Percentiles rank a stretch among this genome's conserved stretches.
Evolutionary conservation across 805 yeast genomes (phyloP).

Genomic region (Saccharomyces kudriavzevii): DNA sequence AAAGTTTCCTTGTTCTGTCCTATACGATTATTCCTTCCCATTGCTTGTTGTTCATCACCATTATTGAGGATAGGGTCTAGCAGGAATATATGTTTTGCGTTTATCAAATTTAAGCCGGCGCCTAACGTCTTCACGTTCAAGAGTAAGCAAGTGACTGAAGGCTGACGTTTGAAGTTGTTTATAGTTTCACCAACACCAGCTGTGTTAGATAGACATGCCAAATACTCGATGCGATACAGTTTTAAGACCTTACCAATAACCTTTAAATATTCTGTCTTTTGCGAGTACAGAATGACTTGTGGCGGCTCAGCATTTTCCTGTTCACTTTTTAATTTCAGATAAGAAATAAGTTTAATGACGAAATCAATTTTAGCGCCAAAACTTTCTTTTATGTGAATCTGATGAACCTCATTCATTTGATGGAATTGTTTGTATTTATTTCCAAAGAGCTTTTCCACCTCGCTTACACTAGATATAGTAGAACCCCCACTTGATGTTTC

Average conservation of each 20-base stretch:
- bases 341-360: slow-evolving; percentile 63
- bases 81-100: slow-evolving; percentile 85
- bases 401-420: slow-evolving; percentile 38
- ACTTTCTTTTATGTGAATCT: slow-evolving; percentile 36
- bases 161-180: slow-evolving; percentile 51
- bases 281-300: slow-evolving; percentile 84
- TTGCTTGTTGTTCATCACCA: slow-evolving; percentile 83
- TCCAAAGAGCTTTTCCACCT: slow-evolving; percentile 1
- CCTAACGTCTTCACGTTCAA: slow-evolving; percentile 82
- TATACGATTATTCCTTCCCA: slow-evolving; percentile 83
- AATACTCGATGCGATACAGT: slow-evolving; percentile 44
- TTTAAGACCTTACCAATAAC: slow-evolving; percentile 60
- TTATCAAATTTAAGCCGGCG: slow-evolving; percentile 81
- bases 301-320: slow-evolving; percentile 33
- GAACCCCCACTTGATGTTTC: neutral
- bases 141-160: slow-evolving; percentile 70
- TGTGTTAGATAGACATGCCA: slow-evolving; percentile 41
- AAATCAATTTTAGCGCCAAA: slow-evolving; percentile 86
- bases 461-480: slow-evolving; percentile 10
- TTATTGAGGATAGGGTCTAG: slow-evolving; percentile 90
- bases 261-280: slow-evolving; percentile 70
- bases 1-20: slow-evolving; percentile 78
- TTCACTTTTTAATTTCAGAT: slow-evolving; percentile 47
- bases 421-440: slow-evolving; percentile 18
- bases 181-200: slow-evolving; percentile 21